Evolutionary conservation across 2,329 filamentous ascomycete species (phyloP).

Genomic region (Colletotrichum shisoi): DNA sequence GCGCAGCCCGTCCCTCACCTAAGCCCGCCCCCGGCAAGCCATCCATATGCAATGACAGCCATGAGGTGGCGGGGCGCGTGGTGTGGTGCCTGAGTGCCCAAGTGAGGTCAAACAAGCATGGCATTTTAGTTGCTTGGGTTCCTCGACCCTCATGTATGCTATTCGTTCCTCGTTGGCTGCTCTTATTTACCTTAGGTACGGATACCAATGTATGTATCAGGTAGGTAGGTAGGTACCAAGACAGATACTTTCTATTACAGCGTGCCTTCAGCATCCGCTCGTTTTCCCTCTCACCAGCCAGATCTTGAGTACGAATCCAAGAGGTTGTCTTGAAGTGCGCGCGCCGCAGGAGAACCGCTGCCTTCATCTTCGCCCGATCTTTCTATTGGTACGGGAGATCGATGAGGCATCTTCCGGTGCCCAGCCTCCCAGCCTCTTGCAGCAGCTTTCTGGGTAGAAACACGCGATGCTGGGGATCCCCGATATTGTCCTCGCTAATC

Average conservation of each 20-base stretch:
- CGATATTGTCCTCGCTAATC: conserved; percentile 17
- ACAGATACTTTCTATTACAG: not conserved
- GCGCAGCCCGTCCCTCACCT: conserved; percentile 8
- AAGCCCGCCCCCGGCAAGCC: conserved; percentile 4
- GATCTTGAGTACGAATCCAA: not conserved
- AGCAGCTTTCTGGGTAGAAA: conserved; percentile 19
- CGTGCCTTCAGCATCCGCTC: conserved; percentile 13
- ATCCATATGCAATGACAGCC: conserved; percentile 3
- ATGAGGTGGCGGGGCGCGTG: conserved; percentile 3
- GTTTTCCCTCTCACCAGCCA: not conserved
- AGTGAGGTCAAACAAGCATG: conserved; percentile 6
- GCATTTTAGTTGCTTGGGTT: not conserved
- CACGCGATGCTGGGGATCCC: conserved; percentile 17
- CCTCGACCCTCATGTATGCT: not conserved
- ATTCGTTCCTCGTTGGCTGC: not conserved
- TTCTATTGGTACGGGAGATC: conserved; percentile 28
- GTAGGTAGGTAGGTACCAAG: no score
- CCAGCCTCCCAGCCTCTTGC: conserved; percentile 27
- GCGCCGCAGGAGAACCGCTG: not conserved
- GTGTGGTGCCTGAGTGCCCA: conserved; percentile 10
- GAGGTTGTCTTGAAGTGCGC: conserved; percentile 3
- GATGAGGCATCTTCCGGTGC: conserved; percentile 17
- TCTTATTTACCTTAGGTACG: not conserved
- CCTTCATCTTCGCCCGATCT: conserved; percentile 3
- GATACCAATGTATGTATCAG: no score